phyloP scores from a whole-genome alignment of 2,329 filamentous ascomycete species.

The Ceratocystis diversiconidia region DNA sequence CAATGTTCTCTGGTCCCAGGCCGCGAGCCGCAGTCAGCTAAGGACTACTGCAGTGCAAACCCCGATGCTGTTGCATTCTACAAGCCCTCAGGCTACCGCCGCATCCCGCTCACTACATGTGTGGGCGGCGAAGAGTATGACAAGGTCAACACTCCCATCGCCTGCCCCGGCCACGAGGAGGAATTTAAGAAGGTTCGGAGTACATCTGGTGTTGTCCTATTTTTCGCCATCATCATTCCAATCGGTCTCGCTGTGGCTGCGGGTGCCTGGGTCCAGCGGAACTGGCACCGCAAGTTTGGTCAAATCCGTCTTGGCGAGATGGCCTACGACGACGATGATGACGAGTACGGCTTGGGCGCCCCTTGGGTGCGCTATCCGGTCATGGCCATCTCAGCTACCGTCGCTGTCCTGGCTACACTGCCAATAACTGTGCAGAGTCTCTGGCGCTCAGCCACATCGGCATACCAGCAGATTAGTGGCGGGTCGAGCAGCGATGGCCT shows the following conservation, averaged over 20 bases:
- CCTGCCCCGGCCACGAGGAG: slow-evolving; percentile 68
- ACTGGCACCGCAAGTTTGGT: slow-evolving; percentile 83
- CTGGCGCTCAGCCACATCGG: slow-evolving; percentile 49
- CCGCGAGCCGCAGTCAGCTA: slow-evolving; percentile 41
- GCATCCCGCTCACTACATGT: slow-evolving; percentile 82
- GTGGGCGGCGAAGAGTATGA: slow-evolving; percentile 61
- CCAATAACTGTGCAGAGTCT: slow-evolving; percentile 60
- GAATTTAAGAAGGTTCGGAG: slow-evolving; percentile 62
- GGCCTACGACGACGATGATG: slow-evolving; percentile 66
- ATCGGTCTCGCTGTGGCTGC: slow-evolving; percentile 54
- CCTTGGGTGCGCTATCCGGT: slow-evolving; percentile 75
- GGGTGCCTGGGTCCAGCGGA: slow-evolving; percentile 73
- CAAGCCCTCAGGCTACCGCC: slow-evolving; percentile 75
- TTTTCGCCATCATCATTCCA: slow-evolving; percentile 72
- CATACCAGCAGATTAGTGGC: slow-evolving; percentile 36
- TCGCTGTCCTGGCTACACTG: slow-evolving; percentile 44
- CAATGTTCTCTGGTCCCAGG: slow-evolving; percentile 67
- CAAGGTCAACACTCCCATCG: slow-evolving; percentile 41
- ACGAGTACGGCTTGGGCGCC: slow-evolving; percentile 53
- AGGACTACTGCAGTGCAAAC: slow-evolving; percentile 42
- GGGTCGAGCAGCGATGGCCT: slow-evolving; percentile 34
- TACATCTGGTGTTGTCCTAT: slow-evolving; percentile 57
- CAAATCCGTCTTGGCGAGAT: slow-evolving; percentile 76
- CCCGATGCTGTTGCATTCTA: slow-evolving; percentile 64
- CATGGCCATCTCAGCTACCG: slow-evolving; percentile 50